phyloP scores from a whole-genome alignment of 2,329 filamentous ascomycete species.

The Cercospora sp. region DNA sequence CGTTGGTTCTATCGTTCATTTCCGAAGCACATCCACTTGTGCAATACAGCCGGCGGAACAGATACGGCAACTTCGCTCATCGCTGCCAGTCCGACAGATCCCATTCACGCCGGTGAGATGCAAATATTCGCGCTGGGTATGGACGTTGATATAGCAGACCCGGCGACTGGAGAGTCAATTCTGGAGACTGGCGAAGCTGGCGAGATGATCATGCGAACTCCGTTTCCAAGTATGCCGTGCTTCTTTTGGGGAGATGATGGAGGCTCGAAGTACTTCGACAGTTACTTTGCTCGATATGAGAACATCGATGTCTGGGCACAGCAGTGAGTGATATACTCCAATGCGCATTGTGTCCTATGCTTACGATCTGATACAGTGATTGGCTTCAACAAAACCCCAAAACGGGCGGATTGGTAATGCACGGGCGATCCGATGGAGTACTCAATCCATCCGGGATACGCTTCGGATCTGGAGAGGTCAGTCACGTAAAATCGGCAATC shows the following conservation, averaged over 20 bases:
- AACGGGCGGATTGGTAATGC: constrained; percentile 47
- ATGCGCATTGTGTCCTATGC: not conserved
- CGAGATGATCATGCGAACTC: constrained; percentile 49
- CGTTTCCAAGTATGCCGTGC: constrained; percentile 51
- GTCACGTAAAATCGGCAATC: not conserved
- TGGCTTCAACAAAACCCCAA: constrained; percentile 46
- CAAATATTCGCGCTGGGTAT: constrained; percentile 49
- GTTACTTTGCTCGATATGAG: constrained; percentile 50
- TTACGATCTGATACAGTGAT: constrained; percentile 33
- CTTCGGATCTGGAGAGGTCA: constrained; percentile 47
- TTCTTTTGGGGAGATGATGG: constrained; percentile 49
- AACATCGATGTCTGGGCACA: constrained; percentile 47
- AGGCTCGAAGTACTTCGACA: constrained; percentile 44
- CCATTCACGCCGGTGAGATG: constrained; percentile 43
- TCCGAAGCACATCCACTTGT: constrained; percentile 42
- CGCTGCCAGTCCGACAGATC: constrained; percentile 46
- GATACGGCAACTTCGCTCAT: constrained; percentile 50
- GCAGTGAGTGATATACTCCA: constrained; percentile 29
- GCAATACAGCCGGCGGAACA: constrained; percentile 50
- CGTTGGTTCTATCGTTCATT: constrained; percentile 50
- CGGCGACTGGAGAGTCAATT: constrained; percentile 41
- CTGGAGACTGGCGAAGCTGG: constrained; percentile 42
- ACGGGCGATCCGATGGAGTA: constrained; percentile 50
- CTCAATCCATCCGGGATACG: constrained; percentile 52
- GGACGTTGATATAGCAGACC: constrained; percentile 50